These are phyloP conservation scores for Xylaria sp. DNA, from an alignment of 2,329 filamentous ascomycete species.

Conservation along the genomic window DNA sequence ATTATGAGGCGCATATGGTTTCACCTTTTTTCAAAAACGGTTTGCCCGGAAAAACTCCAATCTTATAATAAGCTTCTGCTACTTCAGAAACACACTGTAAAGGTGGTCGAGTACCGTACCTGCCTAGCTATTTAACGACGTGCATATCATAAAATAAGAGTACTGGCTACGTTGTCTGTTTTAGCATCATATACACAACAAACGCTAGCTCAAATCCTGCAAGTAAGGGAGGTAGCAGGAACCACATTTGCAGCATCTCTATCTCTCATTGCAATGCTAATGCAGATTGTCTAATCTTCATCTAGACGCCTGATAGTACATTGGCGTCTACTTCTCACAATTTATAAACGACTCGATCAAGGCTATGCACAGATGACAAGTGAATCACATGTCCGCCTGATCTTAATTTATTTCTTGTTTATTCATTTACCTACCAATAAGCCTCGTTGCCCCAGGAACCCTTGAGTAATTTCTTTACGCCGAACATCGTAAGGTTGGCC, in stretches of 20 bases:
- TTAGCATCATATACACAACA: neutral
- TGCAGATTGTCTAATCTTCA: neutral
- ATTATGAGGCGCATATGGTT: neutral
- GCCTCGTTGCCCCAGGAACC: neutral
- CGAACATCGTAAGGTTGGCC: neutral
- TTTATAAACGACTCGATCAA: neutral
- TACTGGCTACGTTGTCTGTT: neutral
- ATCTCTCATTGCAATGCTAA: neutral
- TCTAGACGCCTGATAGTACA: neutral
- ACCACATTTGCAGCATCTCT: neutral
- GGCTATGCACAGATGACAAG: neutral
- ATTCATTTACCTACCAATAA: neutral
- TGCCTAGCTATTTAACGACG: neutral
- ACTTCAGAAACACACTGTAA: neutral
- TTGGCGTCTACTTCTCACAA: neutral
- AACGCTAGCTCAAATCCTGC: neutral
- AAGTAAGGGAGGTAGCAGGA: neutral
- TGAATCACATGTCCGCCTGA: neutral
- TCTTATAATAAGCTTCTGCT: neutral
- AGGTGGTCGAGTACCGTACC: neutral
- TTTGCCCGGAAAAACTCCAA: too few species aligned
- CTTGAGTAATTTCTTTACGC: neutral
- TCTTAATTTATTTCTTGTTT: neutral
- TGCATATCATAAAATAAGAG: neutral
- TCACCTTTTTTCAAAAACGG: neutral